Base-by-base conservation (phyloP, 1,284 basidiomycete genomes). In the Cutaneotrichosporon curvatum region DNA sequence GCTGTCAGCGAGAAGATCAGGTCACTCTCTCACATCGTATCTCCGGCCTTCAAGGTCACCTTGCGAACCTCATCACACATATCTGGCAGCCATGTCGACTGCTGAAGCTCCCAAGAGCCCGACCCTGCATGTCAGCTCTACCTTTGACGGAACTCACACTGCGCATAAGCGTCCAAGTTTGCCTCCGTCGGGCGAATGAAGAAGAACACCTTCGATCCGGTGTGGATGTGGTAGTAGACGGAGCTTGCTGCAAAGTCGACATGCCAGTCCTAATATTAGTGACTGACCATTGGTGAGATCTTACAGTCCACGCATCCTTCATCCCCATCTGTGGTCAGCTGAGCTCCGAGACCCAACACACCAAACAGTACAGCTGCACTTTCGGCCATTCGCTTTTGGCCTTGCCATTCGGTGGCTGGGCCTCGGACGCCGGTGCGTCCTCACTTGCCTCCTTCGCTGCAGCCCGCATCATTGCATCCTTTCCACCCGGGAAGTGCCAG, bases 241-340 rank as follows among this genome's bases (percentile, higher is more conserved):
- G 88, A 92, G 8, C 86, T 90, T 1, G 88, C 91, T 15, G 91
- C 91, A 67, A 96, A 95, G 71, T 96, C 92, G 51, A 95, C 76
- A 64, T 96, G 91, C 92, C 90, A 95, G 63, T 95, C 90, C 87
- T 89, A 59, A 31, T 10, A 37, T 45, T 5, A 37, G 28, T 41
- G 45, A 36, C 30, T 33, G 18, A 40, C 23, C 16, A 11, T 23
- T 14, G 6, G 11, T n/a, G 21, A 1, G 31, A 12, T 72, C 81
- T 65, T 57, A 88, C 91, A 51, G 94, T 96, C 87, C 91, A 95
- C 28, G 66, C 63, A 10, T 69, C 70, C 47, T 62, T 65, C 57
- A 66, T 67, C 8, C 68, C 69, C 89, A 89, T 53, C 80, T 78
- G 43, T 18, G 4, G 50, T 52, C 39, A 52, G 50, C 36, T 28